A percentile compares a stretch with the other conserved stretches of the same genome.
phyloP scores from a whole-genome alignment of 2,329 filamentous ascomycete species.

The Fusarium sarcochroum region DNA sequence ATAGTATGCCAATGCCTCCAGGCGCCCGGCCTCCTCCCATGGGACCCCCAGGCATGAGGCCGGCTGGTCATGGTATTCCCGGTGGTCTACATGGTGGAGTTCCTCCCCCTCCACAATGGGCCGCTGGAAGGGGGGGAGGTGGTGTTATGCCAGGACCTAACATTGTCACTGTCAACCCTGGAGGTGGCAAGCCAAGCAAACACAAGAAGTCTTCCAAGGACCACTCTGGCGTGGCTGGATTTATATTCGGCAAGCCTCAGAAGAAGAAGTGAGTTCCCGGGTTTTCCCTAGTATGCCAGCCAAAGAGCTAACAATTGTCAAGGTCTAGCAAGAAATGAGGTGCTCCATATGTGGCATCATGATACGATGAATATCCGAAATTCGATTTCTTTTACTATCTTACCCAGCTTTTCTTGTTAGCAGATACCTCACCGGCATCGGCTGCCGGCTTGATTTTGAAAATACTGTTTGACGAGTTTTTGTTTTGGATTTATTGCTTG shows the following conservation, averaged over 20 bases:
- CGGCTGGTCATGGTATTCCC: conserved; percentile 15
- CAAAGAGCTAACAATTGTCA: conserved; percentile 16
- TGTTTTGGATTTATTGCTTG: conserved; percentile 25
- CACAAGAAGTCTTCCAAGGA: conserved; percentile 43
- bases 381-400: conserved; percentile 29
- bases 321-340: conserved; percentile 47
- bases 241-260: conserved; percentile 49
- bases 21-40: conserved; percentile 16
- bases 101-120: conserved; percentile 43
- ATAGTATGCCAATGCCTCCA: conserved; percentile 25
- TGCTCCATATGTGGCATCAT: conserved; percentile 14
- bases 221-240: conserved; percentile 40
- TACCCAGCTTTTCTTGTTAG: conserved; percentile 37
- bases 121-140: conserved; percentile 8
- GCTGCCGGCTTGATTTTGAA: conserved; percentile 41
- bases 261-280: conserved; percentile 51
- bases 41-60: conserved; percentile 27
- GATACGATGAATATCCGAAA: conserved; percentile 42
- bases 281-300: not conserved
- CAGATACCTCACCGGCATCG: conserved; percentile 48
- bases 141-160: conserved; percentile 29
- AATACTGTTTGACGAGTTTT: conserved; percentile 26
- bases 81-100: conserved; percentile 32
- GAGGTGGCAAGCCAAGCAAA: conserved; percentile 37
- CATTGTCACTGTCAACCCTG: conserved; percentile 43